Base-by-base conservation (phyloP, 208 protist species). In the Wallacemonas sp. region DNA sequence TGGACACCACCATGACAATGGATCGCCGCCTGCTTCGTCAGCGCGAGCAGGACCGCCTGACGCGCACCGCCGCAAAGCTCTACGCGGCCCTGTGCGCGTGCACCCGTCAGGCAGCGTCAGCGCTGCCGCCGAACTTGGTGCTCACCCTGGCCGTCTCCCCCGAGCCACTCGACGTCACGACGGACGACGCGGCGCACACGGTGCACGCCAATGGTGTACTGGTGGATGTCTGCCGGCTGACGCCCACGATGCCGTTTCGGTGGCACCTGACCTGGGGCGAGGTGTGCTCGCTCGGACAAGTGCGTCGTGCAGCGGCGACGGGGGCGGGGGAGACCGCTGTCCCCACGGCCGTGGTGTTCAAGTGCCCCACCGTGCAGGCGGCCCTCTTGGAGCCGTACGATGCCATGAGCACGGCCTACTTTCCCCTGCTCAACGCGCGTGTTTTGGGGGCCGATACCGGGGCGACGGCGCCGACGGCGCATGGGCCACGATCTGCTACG, bases 191-290 rank as follows among this genome's bases (percentile, higher is more conserved):
- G 8, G 39, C 11, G 52, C 4, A 55, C 25, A 10, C n/a, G 3
- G 18, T 44, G 5, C 52, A 69, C 52, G 29, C 52, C 5, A 4
- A 29, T 20, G 57, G 67, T 54, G 74, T 84, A 25, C 57, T 84
- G 5, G 61, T 84, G 18, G 70, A 79, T 33, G 33, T 81, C 48
- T 70, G 71, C 29, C 79, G 70, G 8, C 41, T 78, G 7, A 44
- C 67, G 25, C 79, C 79, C 10, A 66, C 49, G 14, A n/a, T 84
- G 31, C 74, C 79, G 0, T 84, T 78, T 61, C 28, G 16, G 31
- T 81, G 74, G 79, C 70, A 84, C 42, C 67, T 84, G 32, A 75
- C 70, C 11, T 84, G 79, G 74, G 79, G 52, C 5, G 74, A 84
- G 31, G 38, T 81, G 18, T 84, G 79, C 59, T 62, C 79, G 20